Evolutionary conservation across 768 basidiomycete genomes (phyloP), one percentile per base, ranked within the genome.

Genomic region (Boletus tylopilopsis): DNA sequence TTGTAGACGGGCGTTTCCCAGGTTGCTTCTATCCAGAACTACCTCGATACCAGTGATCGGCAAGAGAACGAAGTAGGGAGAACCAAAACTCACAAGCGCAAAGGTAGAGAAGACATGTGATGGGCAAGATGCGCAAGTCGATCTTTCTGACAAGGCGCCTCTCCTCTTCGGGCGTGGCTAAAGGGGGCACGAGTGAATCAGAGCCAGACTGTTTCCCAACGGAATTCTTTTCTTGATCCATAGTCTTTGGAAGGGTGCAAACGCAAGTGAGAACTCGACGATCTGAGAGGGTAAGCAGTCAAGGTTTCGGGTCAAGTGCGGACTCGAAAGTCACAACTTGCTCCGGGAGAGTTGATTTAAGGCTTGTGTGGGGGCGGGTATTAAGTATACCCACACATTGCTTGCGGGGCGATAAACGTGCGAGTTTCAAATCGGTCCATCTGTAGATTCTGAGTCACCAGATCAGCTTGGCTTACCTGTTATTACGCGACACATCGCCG

Each of bases 1-100:
- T 69, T 86, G 85, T 18, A 90, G 69, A 49, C 87, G 77, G 22
- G 89, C 89, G 63, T 90, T 90, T 10, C 88, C 88, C 33, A 90
- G 63, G 57, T 90, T 90, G 6, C 81, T 81, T 51, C 90, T 78
- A 60, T 90, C 89, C 50, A 92, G 69, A 61, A 80, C 67, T 70
- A 24, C 22, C 30, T 44, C 22, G 40, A 42, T 13, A 23, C 6
- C 12, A 21, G 25, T 12, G n/a, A 27, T 56, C 29, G 43, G 48
- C n/a, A 42, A 57, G 39, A 30, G 37, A 39, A n/a, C n/a, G n/a
- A n/a, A 8, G 30, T 2, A 44, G 37, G 13, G 18, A n/a, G 7
- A 27, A 23, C 21, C n/a, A 45, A n/a, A 37, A 37, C 84, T 60
- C 50, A 86, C 87, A 89, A 21, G 86, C 85, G 60, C 81, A 86